These are phyloP conservation scores for Phycomyces blakesleeanus DNA, from an alignment of 192 early-diverging fungal genomes.

Conservation along the genomic window DNA sequence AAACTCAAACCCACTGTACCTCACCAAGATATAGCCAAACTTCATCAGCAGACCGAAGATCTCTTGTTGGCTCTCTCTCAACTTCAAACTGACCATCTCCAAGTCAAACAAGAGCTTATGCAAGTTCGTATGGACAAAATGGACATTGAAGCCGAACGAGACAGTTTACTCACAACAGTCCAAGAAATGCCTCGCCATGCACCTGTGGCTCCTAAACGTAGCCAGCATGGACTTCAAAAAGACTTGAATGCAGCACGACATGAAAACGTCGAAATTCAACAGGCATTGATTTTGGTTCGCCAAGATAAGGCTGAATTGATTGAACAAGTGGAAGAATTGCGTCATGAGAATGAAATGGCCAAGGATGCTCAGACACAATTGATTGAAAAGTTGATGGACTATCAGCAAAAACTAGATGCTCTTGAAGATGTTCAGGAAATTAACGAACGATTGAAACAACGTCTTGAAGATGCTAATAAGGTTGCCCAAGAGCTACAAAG, in stretches of 20 bases:
- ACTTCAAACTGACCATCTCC: constrained; percentile 62
- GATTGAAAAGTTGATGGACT: constrained; percentile 24
- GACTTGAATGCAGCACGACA: background rate
- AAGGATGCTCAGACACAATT: constrained; percentile 18
- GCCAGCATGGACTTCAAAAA: too few relatives aligned
- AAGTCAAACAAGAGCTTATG: constrained; percentile 51
- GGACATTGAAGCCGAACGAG: constrained; percentile 14
- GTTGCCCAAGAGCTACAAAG: constrained; percentile 10
- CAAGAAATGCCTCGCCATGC: too few relatives aligned
- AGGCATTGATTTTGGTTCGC: constrained; percentile 11
- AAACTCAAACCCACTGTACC: background rate
- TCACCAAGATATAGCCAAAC: constrained; percentile 29
- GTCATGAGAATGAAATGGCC: background rate
- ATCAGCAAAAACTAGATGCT: background rate
- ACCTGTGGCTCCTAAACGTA: too few relatives aligned
- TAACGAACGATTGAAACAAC: background rate
- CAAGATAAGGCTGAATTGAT: constrained; percentile 14
- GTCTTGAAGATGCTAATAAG: constrained; percentile 7
- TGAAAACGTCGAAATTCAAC: constrained; percentile 13
- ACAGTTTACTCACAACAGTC: background rate
- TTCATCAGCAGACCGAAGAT: constrained; percentile 56
- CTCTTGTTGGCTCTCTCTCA: constrained; percentile 55
- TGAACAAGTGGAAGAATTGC: constrained; percentile 3
- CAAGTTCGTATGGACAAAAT: constrained; percentile 20
- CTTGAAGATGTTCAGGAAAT: constrained; percentile 1